phyloP scores from a whole-genome alignment of 768 basidiomycete species.

The Russula earlei region DNA sequence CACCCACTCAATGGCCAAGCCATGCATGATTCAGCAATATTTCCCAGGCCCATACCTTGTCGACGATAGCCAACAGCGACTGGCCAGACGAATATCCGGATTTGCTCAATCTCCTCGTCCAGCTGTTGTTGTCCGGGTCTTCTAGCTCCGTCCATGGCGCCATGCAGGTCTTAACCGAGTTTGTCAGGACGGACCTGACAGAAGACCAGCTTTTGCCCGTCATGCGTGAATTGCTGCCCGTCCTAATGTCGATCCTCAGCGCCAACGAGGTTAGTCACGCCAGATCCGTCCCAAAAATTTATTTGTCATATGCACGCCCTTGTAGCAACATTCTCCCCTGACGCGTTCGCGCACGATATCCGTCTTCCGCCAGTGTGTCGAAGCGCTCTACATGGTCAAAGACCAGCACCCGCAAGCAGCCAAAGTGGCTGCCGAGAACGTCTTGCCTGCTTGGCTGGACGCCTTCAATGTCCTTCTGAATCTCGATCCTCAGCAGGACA shows the following conservation, averaged over 20 bases:
- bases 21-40: background rate
- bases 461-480: slow-evolving; percentile 73
- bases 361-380: slow-evolving; percentile 85
- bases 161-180: slow-evolving; percentile 93
- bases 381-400: slow-evolving; percentile 89
- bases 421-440: slow-evolving; percentile 67
- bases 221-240: slow-evolving; percentile 80
- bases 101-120: slow-evolving; percentile 66
- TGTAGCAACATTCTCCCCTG: slow-evolving; percentile 57
- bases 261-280: slow-evolving; percentile 56
- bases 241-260: slow-evolving; percentile 72
- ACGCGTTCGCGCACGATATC: slow-evolving; percentile 81
- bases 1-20: background rate
- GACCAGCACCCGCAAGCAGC: slow-evolving; percentile 84
- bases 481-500: slow-evolving; percentile 54
- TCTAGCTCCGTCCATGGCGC: slow-evolving; percentile 83
- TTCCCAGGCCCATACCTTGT: slow-evolving; percentile 73
- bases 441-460: slow-evolving; percentile 88
- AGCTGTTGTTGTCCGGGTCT: slow-evolving; percentile 63
- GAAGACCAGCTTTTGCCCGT: slow-evolving; percentile 94
- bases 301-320: background rate
- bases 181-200: slow-evolving; percentile 84
- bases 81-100: slow-evolving; percentile 97
- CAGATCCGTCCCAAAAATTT: background rate
- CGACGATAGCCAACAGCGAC: slow-evolving; percentile 82